Evolutionary conservation across 2,329 filamentous ascomycete species (phyloP).

Genomic region (Rosellinia necatrix): DNA sequence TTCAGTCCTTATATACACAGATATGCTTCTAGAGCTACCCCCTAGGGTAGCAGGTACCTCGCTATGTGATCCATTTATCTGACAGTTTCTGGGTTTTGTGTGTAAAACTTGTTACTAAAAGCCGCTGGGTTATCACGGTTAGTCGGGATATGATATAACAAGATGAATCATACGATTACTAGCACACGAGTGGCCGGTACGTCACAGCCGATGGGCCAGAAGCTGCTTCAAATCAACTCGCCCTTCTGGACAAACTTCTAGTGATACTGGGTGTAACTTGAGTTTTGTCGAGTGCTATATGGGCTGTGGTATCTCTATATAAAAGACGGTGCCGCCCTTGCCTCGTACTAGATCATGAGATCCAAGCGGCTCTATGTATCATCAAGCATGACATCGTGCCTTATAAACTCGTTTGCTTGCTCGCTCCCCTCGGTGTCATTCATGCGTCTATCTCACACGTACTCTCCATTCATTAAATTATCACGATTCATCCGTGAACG

Average conservation of each 20-base stretch:
- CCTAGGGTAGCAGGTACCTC: too few species aligned
- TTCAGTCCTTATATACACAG: too few species aligned
- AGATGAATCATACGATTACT: not conserved
- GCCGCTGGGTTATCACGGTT: too few species aligned
- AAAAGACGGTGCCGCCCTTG: not conserved
- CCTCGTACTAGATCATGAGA: constrained; percentile 2
- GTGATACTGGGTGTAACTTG: not conserved
- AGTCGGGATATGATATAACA: not conserved
- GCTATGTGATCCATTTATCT: too few species aligned
- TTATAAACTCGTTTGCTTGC: not conserved
- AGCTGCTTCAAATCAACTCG: not conserved
- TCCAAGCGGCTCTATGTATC: constrained; percentile 22
- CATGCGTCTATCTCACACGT: not conserved
- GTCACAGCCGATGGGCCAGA: not conserved
- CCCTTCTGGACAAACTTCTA: not conserved
- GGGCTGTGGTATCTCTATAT: not conserved
- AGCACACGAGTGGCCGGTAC: too few species aligned
- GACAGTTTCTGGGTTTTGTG: too few species aligned
- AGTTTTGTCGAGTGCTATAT: not conserved
- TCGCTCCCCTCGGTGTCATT: not conserved
- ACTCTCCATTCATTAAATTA: not conserved
- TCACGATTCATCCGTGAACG: not conserved
- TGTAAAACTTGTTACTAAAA: too few species aligned
- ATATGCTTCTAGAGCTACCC: too few species aligned
- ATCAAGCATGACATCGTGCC: constrained; percentile 22